Evolutionary conservation across 441 rosid species (phyloP).

Genomic region (Euphorbia celastroides): DNA sequence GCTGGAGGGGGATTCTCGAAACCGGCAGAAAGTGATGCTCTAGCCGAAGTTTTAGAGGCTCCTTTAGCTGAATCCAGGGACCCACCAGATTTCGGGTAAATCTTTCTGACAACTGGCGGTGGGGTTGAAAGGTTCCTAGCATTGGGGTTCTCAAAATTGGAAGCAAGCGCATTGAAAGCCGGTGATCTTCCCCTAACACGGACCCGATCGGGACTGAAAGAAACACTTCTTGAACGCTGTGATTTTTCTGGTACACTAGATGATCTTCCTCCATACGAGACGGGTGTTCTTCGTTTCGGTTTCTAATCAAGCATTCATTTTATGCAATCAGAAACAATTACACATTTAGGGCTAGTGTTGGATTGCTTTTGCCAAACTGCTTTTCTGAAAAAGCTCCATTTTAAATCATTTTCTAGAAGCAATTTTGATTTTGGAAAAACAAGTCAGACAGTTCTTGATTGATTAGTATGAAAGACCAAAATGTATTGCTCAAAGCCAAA

Average conservation of each 20-base stretch:
- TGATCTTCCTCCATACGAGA: constrained; percentile 80
- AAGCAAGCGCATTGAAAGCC: constrained; percentile 94
- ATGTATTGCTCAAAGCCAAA: too few relatives aligned
- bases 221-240: constrained; percentile 95
- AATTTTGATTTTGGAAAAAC: too few relatives aligned
- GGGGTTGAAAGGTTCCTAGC: constrained; percentile 95
- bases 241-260: constrained; percentile 69
- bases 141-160: constrained; percentile 79
- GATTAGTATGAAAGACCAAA: too few relatives aligned
- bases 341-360: too few relatives aligned
- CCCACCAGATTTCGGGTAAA: constrained; percentile 71
- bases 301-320: constrained; percentile 49
- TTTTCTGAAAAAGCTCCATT: too few relatives aligned
- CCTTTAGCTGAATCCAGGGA: constrained; percentile 53
- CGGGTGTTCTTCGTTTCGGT: constrained; percentile 81
- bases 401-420: too few relatives aligned
- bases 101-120: constrained; percentile 85
- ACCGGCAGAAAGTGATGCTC: constrained; percentile 61
- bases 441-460: too few relatives aligned
- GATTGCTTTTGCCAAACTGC: neutral
- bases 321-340: constrained; percentile 20
- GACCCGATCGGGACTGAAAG: constrained; percentile 89
- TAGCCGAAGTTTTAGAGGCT: constrained; percentile 66
- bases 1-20: constrained; percentile 62
- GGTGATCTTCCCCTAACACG: constrained; percentile 99